Evolutionary conservation across 2,329 filamentous ascomycete genomes (phyloP).

Genomic region (Colletotrichum sp.): DNA sequence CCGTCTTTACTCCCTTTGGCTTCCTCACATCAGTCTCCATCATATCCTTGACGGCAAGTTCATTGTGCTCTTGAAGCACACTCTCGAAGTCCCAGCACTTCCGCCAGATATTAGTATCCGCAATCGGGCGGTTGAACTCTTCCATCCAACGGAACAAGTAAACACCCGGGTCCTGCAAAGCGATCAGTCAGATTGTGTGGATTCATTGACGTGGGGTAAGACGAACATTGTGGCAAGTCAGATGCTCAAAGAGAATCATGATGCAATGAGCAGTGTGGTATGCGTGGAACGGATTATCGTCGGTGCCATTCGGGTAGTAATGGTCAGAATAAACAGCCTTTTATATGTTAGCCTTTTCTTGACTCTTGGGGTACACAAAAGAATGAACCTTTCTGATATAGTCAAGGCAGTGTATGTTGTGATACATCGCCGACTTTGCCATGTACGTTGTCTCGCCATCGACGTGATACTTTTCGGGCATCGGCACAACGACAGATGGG

Average conservation of each 20-base stretch:
- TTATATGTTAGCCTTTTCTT: background rate
- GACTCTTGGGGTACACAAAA: background rate
- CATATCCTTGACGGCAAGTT: background rate
- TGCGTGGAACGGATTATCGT: background rate
- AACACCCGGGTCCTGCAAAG: background rate
- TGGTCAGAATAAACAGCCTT: background rate
- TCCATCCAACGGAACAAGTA: background rate
- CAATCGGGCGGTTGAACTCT: background rate
- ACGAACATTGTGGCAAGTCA: background rate
- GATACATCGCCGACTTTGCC: background rate
- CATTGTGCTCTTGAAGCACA: background rate
- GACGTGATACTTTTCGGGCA: background rate
- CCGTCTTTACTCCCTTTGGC: background rate
- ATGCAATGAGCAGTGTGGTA: slow-evolving; percentile 3
- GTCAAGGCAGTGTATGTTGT: slow-evolving; percentile 11
- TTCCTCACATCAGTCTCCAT: background rate
- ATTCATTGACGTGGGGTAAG: background rate
- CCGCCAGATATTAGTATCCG: slow-evolving; percentile 1
- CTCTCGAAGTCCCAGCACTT: slow-evolving; percentile 2
- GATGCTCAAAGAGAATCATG: slow-evolving; percentile 1
- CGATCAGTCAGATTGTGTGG: background rate
- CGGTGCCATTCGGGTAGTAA: slow-evolving; percentile 7
- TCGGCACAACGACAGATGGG: background rate
- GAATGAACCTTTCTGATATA: background rate
- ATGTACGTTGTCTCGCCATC: slow-evolving; percentile 1